Evolutionary conservation across 2,329 filamentous ascomycete species (phyloP), one percentile per base, ranked within the genome.

Genomic region (Didymella pinodella): DNA sequence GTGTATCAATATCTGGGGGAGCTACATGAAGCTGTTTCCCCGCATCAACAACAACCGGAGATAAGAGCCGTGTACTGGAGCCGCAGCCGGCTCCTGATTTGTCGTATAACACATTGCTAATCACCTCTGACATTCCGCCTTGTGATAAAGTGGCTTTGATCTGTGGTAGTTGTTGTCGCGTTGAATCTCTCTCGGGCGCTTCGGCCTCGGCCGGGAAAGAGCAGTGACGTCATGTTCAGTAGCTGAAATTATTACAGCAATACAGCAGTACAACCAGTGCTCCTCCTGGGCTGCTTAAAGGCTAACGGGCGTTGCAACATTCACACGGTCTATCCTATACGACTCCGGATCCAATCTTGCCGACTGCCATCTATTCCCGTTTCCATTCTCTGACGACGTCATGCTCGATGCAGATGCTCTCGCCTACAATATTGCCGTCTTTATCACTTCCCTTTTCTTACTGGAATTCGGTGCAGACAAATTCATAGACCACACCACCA

Each of bases 41-140:
- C 56, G 56, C 56, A 40, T 58, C 18, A 32, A 52, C 18, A 28
- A 32, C 29, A 18, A 8, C 45, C 55, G 55, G 55, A 38, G 44
- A 58, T 48, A 52, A 44, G 40, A 43, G 22, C 16, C 36, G 36
- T 8, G 18, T 40, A 8, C 36, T 40, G 20, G 20, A 20, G 36
- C 36, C 36, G 36, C 8, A 20, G 36, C n/a, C 36, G 36, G 36
- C 7, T 7, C 36, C 11, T 40, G n/a, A n/a, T 40, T 11, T 11
- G 18, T 40, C 7, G 7, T n/a, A 4, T 36, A n/a, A 3, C 2
- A n/a, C 16, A 36, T 18, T 8, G 32, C 16, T 34, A 14, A 34
- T 3, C 16, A 16, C 16, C 4, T 3, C 10, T 14, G 14, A 7
- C 0, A 8, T 36, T 7, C 7, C 7, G 16, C 14, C 32, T 36